phyloP scores from a whole-genome alignment of 805 yeast genomes.

The Wickerhamomyces chaumierensis region DNA sequence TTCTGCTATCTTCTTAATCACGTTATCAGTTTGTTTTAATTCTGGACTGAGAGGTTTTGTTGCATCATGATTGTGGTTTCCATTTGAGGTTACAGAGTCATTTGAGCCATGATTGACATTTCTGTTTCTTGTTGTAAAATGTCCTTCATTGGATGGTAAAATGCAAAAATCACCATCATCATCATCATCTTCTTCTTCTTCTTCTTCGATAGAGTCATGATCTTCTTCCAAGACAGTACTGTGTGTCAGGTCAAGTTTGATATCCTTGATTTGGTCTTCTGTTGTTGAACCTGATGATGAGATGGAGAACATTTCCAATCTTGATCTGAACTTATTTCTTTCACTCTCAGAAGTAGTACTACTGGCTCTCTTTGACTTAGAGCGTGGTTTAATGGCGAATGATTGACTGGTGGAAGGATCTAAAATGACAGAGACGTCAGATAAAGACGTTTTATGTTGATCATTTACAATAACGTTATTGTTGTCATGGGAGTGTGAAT shows the following conservation, averaged over 20 bases:
- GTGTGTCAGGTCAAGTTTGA: background rate
- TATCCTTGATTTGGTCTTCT: background rate
- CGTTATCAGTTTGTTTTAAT: background rate
- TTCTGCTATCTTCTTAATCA: conserved; percentile 1
- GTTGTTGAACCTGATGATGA: background rate
- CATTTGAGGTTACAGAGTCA: too few species aligned
- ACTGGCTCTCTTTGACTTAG: conserved; percentile 14
- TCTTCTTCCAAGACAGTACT: background rate
- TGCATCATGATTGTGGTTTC: too few species aligned
- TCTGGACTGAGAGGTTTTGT: too few species aligned
- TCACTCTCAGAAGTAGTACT: conserved; percentile 12
- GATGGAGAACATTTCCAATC: background rate
- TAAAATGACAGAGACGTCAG: background rate
- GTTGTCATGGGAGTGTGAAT: too few species aligned
- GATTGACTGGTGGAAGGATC: background rate
- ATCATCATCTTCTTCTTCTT: background rate
- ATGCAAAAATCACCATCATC: background rate
- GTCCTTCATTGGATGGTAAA: background rate
- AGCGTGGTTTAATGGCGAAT: background rate
- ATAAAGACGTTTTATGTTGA: background rate
- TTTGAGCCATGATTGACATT: too few species aligned
- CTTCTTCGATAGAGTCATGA: too few species aligned
- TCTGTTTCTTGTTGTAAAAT: background rate
- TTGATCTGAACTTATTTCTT: conserved; percentile 13
- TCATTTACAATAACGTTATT: too few species aligned